These are phyloP conservation scores for Monosporozyma unispora DNA, from an alignment of 805 yeast genomes.

Conservation along the genomic window DNA sequence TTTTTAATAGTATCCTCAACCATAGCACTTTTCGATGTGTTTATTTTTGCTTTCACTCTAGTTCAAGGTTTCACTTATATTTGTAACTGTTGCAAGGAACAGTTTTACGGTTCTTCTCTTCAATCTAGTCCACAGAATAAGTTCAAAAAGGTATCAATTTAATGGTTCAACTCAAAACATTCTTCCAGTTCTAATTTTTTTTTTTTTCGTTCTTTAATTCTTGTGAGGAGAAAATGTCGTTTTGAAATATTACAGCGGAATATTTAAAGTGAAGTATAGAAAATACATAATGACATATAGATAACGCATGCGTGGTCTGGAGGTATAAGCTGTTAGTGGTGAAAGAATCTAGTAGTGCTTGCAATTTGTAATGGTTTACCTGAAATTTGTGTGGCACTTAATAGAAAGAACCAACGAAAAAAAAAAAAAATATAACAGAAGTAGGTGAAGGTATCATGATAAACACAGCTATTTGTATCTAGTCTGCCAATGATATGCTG, in stretches of 20 bases:
- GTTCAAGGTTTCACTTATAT: neutral
- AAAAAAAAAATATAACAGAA: too few species aligned
- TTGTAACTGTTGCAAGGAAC: neutral
- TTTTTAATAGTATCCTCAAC: constrained; percentile 1
- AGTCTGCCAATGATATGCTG: constrained; percentile 27
- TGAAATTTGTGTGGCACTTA: too few species aligned
- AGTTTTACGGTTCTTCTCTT: neutral
- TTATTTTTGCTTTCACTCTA: neutral
- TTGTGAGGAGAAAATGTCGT: neutral
- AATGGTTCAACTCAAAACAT: neutral
- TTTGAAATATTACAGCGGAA: neutral
- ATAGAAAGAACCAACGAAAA: neutral
- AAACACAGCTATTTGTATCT: constrained; percentile 11
- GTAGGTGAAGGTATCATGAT: neutral
- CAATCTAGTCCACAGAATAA: neutral
- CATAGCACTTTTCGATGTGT: constrained; percentile 6
- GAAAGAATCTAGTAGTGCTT: too few species aligned
- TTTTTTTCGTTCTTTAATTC: neutral
- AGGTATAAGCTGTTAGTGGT: too few species aligned
- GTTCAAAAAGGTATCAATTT: neutral
- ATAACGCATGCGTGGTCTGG: too few species aligned
- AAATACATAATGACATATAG: too few species aligned
- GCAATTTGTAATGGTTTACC: too few species aligned
- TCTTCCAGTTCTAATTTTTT: neutral
- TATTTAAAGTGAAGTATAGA: too few species aligned